Percentiles rank a stretch among this genome's conserved stretches.
phyloP scores from a whole-genome alignment of 768 basidiomycete species.

The Suillus variegatus region DNA sequence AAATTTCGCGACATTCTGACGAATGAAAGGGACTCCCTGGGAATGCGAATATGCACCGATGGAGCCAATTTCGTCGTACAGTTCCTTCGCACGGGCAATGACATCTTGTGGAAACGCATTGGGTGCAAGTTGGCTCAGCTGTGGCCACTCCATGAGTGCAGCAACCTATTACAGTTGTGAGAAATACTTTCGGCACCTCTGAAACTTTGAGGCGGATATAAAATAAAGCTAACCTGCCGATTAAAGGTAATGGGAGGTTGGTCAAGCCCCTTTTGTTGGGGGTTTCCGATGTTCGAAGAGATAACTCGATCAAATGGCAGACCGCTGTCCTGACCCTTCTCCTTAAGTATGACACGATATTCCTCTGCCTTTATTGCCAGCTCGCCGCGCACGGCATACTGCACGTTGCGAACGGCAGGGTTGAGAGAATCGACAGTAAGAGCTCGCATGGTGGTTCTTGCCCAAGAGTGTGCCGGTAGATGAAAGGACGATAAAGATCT shows the following conservation, averaged over 20 bases:
- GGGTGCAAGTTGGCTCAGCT: conserved; percentile 73
- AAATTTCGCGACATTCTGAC: conserved; percentile 86
- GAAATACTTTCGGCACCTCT: conserved; percentile 7
- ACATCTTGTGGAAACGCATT: conserved; percentile 85
- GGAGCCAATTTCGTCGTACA: conserved; percentile 86
- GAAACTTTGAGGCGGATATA: background rate
- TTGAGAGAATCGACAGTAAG: conserved; percentile 78
- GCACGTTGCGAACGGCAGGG: conserved; percentile 80
- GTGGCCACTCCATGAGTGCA: conserved; percentile 90
- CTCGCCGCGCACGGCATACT: conserved; percentile 97
- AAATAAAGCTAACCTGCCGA: conserved; percentile 68
- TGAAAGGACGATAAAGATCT: conserved; percentile 12
- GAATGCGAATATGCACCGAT: conserved; percentile 96
- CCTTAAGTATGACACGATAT: conserved; percentile 70
- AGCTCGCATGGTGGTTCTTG: conserved; percentile 43
- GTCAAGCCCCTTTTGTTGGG: conserved; percentile 93
- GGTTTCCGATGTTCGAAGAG: conserved; percentile 96
- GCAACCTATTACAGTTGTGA: conserved; percentile 59
- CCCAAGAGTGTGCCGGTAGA: background rate
- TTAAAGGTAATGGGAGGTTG: conserved; percentile 92
- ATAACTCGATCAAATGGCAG: conserved; percentile 90
- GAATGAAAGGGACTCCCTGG: conserved; percentile 88
- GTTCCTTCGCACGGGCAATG: conserved; percentile 75
- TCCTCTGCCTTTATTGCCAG: conserved; percentile 93
- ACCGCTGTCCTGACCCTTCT: conserved; percentile 40